A percentile compares a stretch with the other conserved stretches of the same genome.
Conservation (phyloP, 768 basidiomycete species). For the Pleurotus citrinopileatus region DNA sequence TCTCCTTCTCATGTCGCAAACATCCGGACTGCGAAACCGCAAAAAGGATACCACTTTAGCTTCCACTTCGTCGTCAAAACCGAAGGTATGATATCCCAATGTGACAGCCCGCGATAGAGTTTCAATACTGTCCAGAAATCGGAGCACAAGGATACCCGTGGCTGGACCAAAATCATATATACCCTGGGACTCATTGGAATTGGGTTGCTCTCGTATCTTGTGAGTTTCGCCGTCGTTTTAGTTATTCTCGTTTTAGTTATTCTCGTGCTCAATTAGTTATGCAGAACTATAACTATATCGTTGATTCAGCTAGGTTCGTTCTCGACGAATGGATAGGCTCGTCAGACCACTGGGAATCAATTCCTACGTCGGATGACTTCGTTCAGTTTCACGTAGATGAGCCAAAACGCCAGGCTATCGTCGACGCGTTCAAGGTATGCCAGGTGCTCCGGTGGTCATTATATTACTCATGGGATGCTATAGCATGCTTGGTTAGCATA, state of each 20-base stretch:
- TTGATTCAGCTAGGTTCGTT: conserved; percentile 13
- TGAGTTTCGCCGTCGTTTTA: not conserved
- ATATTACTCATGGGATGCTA: conserved; percentile 12
- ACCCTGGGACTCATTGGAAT: conserved; percentile 5
- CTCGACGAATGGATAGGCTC: conserved; percentile 38
- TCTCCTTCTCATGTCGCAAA: not conserved
- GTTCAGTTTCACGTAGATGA: conserved; percentile 47
- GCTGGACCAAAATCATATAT: conserved; percentile 3
- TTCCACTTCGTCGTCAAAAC: not conserved
- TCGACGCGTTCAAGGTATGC: conserved; percentile 76
- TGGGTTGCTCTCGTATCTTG: not conserved
- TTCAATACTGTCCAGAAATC: too few relatives aligned
- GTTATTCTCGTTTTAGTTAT: not conserved
- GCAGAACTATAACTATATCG: conserved; percentile 18
- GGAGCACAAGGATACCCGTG: not conserved
- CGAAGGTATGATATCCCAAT: not conserved
- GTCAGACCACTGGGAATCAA: conserved; percentile 34
- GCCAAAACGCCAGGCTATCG: conserved; percentile 64
- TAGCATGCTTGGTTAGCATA: conserved; percentile 88
- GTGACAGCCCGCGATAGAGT: too few relatives aligned
- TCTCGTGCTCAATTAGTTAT: not conserved
- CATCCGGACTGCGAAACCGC: conserved; percentile 5
- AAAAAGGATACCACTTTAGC: conserved; percentile 1
- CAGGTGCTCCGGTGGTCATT: not conserved
- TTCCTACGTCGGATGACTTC: conserved; percentile 16